These are phyloP conservation scores for Pelomyxa schiedti DNA, from an alignment of 78 protist genomes.

Conservation along the genomic window DNA sequence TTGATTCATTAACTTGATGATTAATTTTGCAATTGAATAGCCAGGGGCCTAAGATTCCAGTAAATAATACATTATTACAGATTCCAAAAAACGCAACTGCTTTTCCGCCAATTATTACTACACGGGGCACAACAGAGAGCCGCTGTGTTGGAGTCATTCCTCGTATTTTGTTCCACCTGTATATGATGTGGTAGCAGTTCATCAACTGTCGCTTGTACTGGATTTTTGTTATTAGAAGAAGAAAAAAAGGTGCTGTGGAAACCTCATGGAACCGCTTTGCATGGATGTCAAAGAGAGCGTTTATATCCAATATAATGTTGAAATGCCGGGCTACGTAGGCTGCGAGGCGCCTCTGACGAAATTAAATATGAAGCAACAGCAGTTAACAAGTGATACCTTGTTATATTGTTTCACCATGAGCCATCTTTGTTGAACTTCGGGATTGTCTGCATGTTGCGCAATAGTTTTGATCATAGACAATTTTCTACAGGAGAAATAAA, in stretches of 20 bases:
- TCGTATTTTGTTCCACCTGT: conserved; percentile 30
- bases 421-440: conserved; percentile 50
- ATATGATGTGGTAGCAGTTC: conserved; percentile 11
- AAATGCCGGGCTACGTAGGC: too few relatives aligned
- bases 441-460: conserved; percentile 40
- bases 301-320: conserved; percentile 46
- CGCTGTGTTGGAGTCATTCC: neutral
- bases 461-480: conserved; percentile 44
- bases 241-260: conserved; percentile 89
- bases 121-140: conserved; percentile 29
- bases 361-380: too few relatives aligned
- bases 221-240: conserved; percentile 24
- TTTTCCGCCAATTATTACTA: conserved; percentile 82
- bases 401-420: conserved; percentile 25
- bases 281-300: conserved; percentile 85
- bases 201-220: conserved; percentile 72
- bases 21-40: conserved; percentile 77
- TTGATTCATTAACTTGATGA: conserved; percentile 74
- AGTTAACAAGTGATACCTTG: too few relatives aligned
- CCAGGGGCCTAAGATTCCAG: too few relatives aligned
- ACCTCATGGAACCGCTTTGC: conserved; percentile 95
- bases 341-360: too few relatives aligned
- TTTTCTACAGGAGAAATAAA: too few relatives aligned
- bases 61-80: too few relatives aligned
- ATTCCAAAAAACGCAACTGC: too few relatives aligned